Evolutionary conservation across 768 basidiomycete genomes (phyloP).

Genomic region (Suillus sp.): DNA sequence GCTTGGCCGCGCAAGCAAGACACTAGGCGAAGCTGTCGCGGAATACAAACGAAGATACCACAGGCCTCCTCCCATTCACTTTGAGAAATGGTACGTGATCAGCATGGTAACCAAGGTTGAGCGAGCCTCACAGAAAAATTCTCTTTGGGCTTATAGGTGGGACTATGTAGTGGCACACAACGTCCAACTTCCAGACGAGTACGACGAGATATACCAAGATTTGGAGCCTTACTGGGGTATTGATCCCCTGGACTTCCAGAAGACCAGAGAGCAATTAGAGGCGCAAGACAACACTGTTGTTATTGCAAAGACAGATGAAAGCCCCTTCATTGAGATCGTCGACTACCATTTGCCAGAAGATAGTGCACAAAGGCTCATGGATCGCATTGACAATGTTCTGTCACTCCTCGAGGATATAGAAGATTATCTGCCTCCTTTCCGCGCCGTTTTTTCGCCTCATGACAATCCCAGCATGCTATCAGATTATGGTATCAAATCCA

Average conservation of each 20-base stretch:
- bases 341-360: slow-evolving; percentile 16
- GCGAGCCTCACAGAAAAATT: neutral
- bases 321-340: slow-evolving; percentile 19
- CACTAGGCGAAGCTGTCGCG: slow-evolving; percentile 38
- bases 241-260: slow-evolving; percentile 29
- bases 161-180: slow-evolving; percentile 40
- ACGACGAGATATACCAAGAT: slow-evolving; percentile 45
- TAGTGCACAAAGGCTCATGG: slow-evolving; percentile 3
- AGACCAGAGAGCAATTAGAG: slow-evolving; percentile 27
- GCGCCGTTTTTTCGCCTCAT: slow-evolving; percentile 31
- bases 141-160: slow-evolving; percentile 36
- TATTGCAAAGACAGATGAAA: slow-evolving; percentile 23
- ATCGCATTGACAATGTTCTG: slow-evolving; percentile 19
- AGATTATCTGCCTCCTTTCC: slow-evolving; percentile 33
- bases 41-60: slow-evolving; percentile 41
- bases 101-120: too few species aligned
- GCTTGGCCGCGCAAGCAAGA: slow-evolving; percentile 36
- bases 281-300: slow-evolving; percentile 17
- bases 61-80: slow-evolving; percentile 41
- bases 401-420: slow-evolving; percentile 30
- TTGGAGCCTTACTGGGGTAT: slow-evolving; percentile 42
- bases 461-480: slow-evolving; percentile 34
- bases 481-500: slow-evolving; percentile 25
- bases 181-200: slow-evolving; percentile 47
- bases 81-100: slow-evolving; percentile 43